Evolutionary conservation across 306 rosid species (phyloP), one percentile per base, ranked within the genome.

Genomic region (Elaeagnus macrophylla): DNA sequence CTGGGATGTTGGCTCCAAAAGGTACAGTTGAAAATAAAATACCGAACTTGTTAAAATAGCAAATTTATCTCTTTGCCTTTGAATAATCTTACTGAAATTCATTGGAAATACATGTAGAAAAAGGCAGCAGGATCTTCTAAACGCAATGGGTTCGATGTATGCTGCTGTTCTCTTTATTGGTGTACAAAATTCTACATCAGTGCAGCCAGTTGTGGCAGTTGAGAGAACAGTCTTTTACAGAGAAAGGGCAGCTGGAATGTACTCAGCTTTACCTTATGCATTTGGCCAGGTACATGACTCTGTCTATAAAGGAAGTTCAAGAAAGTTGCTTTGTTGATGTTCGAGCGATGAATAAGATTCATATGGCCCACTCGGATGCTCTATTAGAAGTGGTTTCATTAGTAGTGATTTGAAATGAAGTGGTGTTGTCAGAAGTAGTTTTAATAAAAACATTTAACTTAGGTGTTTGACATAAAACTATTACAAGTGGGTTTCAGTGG

Each of bases 211-310:
- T 57, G 75, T 83, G 51, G 71, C 76, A 56, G 73, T 78, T 35
- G 95, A 87, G 60, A 77, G 94, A 69, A 65, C 83, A 39, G 93
- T 86, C 37, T 80, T 77, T 67, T 86, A 83, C 41, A 74, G 95
- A 53, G 95, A 86, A 65, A 81, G 73, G 65, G 88, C 88, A 14
- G 91, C 95, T 37, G 91, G 91, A 69, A 75, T 86, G 91, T 83
- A 86, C 67, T 80, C 95, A 36, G 85, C 91, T 56, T 71, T 86
- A 68, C 88, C 95, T 38, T 81, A 80, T 58, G 83, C 95, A 37
- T 73, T 80, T 54, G 95, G 79, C 62, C 94, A 84, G 85, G 94
- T 81, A 75, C 41, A 56, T 15, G 32, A 25, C 32, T 0, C 32
- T 0, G 32, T 25, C 32, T 25, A 25, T 25, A 25, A 25, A 2